These are phyloP conservation scores for Colletotrichum sp. DNA, from an alignment of 2,329 filamentous ascomycete genomes.

Conservation along the genomic window DNA sequence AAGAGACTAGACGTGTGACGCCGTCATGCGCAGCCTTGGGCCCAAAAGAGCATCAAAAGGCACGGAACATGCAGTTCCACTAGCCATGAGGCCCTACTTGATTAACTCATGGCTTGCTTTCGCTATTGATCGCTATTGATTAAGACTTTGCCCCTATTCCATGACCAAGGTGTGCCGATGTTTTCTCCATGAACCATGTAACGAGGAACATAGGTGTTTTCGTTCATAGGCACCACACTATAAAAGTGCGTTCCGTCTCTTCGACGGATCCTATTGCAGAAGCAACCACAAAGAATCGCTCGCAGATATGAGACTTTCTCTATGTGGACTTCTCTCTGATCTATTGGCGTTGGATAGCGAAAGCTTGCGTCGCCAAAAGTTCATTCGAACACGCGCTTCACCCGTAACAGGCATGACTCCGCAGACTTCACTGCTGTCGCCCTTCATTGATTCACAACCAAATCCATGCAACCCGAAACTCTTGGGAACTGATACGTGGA, in stretches of 20 bases:
- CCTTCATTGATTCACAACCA: neutral
- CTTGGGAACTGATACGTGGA: accelerated
- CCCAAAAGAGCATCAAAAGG: neutral
- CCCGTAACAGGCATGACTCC: neutral
- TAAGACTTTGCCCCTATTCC: accelerated
- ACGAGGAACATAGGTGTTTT: neutral
- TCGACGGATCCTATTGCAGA: accelerated
- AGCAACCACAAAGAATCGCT: neutral
- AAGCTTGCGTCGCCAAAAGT: neutral
- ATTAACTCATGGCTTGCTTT: accelerated
- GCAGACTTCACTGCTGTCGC: no score
- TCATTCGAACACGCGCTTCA: neutral
- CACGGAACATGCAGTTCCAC: no score
- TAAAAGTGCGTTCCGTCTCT: neutral
- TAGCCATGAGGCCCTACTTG: neutral
- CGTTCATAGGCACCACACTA: neutral
- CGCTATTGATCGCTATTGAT: neutral
- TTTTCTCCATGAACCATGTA: neutral
- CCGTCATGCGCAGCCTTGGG: neutral
- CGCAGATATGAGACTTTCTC: no score
- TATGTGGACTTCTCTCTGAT: neutral
- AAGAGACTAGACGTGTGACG: neutral
- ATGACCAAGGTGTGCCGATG: accelerated
- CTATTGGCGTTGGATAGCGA: accelerated
- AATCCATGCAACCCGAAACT: neutral